Evolutionary conservation across 2,329 filamentous ascomycete species (phyloP), one percentile per base, ranked within the genome.

Genomic region (Sporothrix mexicana): DNA sequence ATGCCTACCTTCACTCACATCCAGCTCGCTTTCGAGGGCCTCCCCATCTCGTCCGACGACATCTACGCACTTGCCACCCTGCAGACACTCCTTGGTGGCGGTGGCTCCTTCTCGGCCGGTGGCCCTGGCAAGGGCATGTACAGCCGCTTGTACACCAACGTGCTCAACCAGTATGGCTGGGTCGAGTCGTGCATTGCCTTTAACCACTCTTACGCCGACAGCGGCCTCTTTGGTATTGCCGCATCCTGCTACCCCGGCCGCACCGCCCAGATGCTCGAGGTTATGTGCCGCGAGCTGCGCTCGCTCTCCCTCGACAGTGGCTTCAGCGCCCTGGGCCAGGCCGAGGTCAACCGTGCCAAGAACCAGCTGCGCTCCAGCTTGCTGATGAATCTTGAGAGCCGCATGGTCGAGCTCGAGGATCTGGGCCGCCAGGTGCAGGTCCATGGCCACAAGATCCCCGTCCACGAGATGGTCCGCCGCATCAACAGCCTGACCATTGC

Each of bases 121-220:
- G 96, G 96, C 0, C 96, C 96, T 4, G 96, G 96, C 70, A 99
- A 99, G 85, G 96, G 96, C 81, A 99, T 99, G 96, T 98, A 98
- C 86, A 97, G 93, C 51, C 92, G 96, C 13, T 89, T 99, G 9
- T 99, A 98, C 86, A 98, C 95, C 75, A 97, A 98, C 80, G 95
- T 98, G 0, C 88, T 99, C 69, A 99, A 99, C 85, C 95, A 98
- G 83, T 91, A 97, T 83, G 94, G 93, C 77, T 99, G 95, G 95
- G 94, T 99, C 36, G 96, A 99, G 84, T 95, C 91, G 74, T 98
- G 96, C 83, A 88, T 97, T 69, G 92, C 95, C 43, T 98, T 98
- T 86, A 98, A 98, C 86, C 95, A 98, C 86, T 93, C 93, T 64
- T 99, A 99, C 87, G 96, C 93, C 0, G 96, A 99, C 82, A 95